Percentiles rank a stretch among this genome's conserved stretches.
Conservation (phyloP, 2,329 filamentous ascomycete genomes). For the Pseudogymnoascus sp. region DNA sequence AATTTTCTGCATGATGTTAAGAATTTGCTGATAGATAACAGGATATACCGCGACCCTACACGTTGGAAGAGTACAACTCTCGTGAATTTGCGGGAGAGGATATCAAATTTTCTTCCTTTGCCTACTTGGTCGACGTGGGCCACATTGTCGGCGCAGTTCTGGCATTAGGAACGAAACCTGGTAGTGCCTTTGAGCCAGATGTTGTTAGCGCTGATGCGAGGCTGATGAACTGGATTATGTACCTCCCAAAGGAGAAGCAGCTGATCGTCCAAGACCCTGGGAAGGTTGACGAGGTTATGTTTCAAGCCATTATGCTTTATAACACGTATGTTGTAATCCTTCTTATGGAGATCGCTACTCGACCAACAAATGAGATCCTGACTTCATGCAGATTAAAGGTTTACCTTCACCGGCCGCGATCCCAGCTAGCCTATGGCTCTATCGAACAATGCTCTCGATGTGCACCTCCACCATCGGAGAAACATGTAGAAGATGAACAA, state of each 20-base stretch:
- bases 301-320: constrained; percentile 31
- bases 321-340: constrained; percentile 29
- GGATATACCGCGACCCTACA: constrained; percentile 31
- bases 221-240: constrained; percentile 34
- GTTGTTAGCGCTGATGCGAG: constrained; percentile 32
- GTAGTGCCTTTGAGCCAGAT: constrained; percentile 22
- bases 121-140: constrained; percentile 33
- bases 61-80: constrained; percentile 31
- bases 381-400: constrained; percentile 17
- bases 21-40: constrained; percentile 18
- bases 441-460: constrained; percentile 19
- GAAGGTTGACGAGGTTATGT: constrained; percentile 33
- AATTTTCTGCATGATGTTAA: constrained; percentile 5
- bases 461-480: constrained; percentile 16
- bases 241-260: constrained; percentile 35
- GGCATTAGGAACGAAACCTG: constrained; percentile 23
- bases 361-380: not conserved
- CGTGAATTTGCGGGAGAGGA: constrained; percentile 31
- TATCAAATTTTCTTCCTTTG: constrained; percentile 33
- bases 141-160: constrained; percentile 31
- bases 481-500: not conserved
- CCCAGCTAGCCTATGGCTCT: constrained; percentile 19
- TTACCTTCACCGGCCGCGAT: constrained; percentile 23
- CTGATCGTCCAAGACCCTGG: constrained; percentile 33
- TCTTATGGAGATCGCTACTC: not conserved